Evolutionary conservation across 441 rosid genomes (phyloP).

Genomic region (Populus hybrid): DNA sequence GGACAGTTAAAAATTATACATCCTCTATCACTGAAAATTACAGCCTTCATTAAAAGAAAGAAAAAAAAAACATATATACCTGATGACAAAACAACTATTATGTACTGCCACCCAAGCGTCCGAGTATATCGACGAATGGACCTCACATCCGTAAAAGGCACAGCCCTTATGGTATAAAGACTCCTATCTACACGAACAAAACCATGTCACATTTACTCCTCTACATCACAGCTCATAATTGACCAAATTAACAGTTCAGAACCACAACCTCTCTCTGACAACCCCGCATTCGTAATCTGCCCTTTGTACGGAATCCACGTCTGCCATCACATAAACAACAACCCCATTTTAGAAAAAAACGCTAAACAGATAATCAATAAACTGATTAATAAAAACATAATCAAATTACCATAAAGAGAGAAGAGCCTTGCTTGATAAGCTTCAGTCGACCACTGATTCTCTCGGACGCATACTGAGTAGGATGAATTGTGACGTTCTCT

Average conservation of each 20-base stretch:
- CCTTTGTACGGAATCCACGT: slow-evolving; percentile 95
- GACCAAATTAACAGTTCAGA: slow-evolving; percentile 13
- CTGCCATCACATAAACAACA: slow-evolving; percentile 31
- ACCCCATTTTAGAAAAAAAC: background rate
- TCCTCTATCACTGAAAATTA: background rate
- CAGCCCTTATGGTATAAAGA: slow-evolving; percentile 81
- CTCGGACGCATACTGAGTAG: slow-evolving; percentile 90
- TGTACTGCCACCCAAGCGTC: slow-evolving; percentile 92
- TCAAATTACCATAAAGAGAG: slow-evolving; percentile 62
- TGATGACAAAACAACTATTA: slow-evolving; percentile 82
- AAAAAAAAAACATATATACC: slow-evolving; percentile 37
- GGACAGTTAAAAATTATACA: too few relatives aligned
- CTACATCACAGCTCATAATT: background rate
- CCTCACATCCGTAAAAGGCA: slow-evolving; percentile 75
- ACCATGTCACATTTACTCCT: background rate
- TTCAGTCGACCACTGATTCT: slow-evolving; percentile 89
- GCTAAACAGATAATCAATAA: background rate
- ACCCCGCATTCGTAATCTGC: slow-evolving; percentile 54
- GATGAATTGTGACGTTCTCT: slow-evolving; percentile 95
- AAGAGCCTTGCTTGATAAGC: slow-evolving; percentile 74
- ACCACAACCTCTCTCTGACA: slow-evolving; percentile 73
- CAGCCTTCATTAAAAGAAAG: background rate
- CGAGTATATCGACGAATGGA: slow-evolving; percentile 88
- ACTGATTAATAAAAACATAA: background rate
- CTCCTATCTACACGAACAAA: slow-evolving; percentile 59